Base-by-base conservation (phyloP, 2,329 filamentous ascomycete genomes). In the Dactylellina haptotyla region DNA sequence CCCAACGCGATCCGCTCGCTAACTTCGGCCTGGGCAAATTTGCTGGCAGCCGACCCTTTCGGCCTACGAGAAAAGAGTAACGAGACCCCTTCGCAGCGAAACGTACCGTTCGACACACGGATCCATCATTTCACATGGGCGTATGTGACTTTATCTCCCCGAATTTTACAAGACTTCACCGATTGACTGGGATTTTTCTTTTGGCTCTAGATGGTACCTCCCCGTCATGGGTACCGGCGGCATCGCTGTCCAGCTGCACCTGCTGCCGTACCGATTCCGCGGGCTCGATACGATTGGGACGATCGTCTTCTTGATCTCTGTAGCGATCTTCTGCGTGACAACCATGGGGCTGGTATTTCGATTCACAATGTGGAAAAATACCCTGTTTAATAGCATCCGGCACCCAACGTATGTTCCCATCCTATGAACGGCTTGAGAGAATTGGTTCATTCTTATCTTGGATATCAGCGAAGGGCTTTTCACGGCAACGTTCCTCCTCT, bases 41-140 rank as follows among this genome's bases (percentile, higher is more conserved):
- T 53, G 20, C n/a, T 39, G 65, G 53, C 51, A 2, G 34, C 50
- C 20, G 67, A 72, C 54, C 67, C 67, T 26, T 72, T 72, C 37
- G 59, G 56, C 30, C 53, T 72, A 12, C 51, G 56, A 37, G 67
- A 72, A 43, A 65, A 48, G 53, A 72, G 67, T 28, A 72, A 72
- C 30, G 30, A 61, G 26, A 65, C 53, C n/a, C 67, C 67, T 14
- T 65, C 67, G 2, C 67, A 72, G 39, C 53, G 59, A 26, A 54
- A 64, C 41, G 51, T 72, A 10, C 67, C 67, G 0, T 61, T 64
- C 20, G 53, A 72, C 50, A 72, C 53, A 6, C 59, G 67, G 20
- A 72, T 72, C 14, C 67, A 65, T 20, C 67, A 72, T 16, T 72
- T 72, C 30, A 72, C 67, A 6, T 72, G 67, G 67, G 67, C 67